A percentile compares a stretch with the other conserved stretches of the same genome.
These are phyloP conservation scores for Apiotrichum gracile DNA, from an alignment of 1,284 basidiomycete species.

Conservation along the genomic window DNA sequence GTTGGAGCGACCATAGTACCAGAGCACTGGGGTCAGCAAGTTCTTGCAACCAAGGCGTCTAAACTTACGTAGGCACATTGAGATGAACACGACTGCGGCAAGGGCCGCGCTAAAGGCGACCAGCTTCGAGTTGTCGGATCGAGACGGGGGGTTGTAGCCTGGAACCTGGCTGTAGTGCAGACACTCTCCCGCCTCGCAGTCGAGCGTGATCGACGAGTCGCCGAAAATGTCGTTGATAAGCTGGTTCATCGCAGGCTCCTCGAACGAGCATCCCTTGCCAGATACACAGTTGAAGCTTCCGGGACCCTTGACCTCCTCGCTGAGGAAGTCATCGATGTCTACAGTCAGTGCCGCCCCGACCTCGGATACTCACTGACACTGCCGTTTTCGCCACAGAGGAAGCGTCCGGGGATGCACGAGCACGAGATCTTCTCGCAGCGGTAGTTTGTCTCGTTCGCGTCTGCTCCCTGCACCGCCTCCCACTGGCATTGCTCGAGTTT, in stretches of 20 bases:
- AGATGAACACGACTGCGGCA: slow-evolving; percentile 58
- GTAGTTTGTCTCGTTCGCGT: slow-evolving; percentile 68
- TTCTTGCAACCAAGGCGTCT: not conserved
- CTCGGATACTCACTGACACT: slow-evolving; percentile 67
- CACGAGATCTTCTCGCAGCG: slow-evolving; percentile 78
- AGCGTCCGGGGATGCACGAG: slow-evolving; percentile 82
- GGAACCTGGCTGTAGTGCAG: slow-evolving; percentile 90
- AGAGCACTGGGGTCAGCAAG: slow-evolving; percentile 56
- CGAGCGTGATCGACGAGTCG: slow-evolving; percentile 78
- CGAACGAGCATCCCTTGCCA: slow-evolving; percentile 70
- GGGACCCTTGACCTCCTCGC: slow-evolving; percentile 83
- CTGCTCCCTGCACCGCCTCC: slow-evolving; percentile 41
- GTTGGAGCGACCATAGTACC: slow-evolving; percentile 75
- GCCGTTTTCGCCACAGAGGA: slow-evolving; percentile 92
- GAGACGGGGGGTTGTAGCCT: slow-evolving; percentile 74
- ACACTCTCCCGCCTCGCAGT: slow-evolving; percentile 87
- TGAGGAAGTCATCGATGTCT: slow-evolving; percentile 93
- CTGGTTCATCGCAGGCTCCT: slow-evolving; percentile 93
- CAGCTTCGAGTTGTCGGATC: slow-evolving; percentile 72
- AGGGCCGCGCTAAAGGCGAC: slow-evolving; percentile 76
- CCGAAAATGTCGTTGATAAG: slow-evolving; percentile 92
- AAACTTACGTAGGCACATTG: slow-evolving; percentile 46
- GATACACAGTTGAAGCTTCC: slow-evolving; percentile 78
- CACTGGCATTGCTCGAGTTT: slow-evolving; percentile 56
- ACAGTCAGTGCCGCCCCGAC: too few relatives aligned